Conservation (phyloP, 2,329 filamentous ascomycete species). For the Talaromyces pinophilus region DNA sequence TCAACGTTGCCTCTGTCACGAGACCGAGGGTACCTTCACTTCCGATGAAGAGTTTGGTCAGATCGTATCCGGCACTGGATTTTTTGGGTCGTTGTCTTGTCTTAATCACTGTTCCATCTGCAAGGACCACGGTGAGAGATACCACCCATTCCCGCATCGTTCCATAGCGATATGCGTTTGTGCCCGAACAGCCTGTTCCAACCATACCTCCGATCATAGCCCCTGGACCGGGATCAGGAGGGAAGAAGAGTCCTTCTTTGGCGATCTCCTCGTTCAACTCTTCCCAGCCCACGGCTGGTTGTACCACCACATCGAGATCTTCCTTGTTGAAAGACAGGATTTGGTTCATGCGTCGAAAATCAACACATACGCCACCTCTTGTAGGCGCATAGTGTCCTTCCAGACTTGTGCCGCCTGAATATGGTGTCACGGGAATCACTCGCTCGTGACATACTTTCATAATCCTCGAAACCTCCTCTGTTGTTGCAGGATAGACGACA, state of each 20-base stretch:
- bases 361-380: conserved; percentile 77
- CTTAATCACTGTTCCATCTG: conserved; percentile 86
- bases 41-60: conserved; percentile 86
- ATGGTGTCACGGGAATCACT: conserved; percentile 80
- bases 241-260: conserved; percentile 80
- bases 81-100: conserved; percentile 86
- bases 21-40: conserved; percentile 89
- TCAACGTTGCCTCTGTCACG: conserved; percentile 86
- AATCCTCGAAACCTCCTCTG: conserved; percentile 79
- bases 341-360: conserved; percentile 83
- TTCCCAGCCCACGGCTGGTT: conserved; percentile 86
- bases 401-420: conserved; percentile 83
- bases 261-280: conserved; percentile 74
- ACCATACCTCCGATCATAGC: conserved; percentile 82
- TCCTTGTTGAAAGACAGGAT: conserved; percentile 75
- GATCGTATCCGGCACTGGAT: conserved; percentile 86
- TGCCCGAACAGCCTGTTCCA: conserved; percentile 62
- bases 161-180: conserved; percentile 88
- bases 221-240: conserved; percentile 85
- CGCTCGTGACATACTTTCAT: conserved; percentile 86
- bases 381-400: conserved; percentile 89
- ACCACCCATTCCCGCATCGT: conserved; percentile 96
- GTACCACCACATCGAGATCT: conserved; percentile 74
- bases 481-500: conserved; percentile 73
- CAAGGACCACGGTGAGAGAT: conserved; percentile 80